A percentile compares a stretch with the other conserved stretches of the same genome.
Evolutionary conservation across 1,284 basidiomycete species (phyloP).

Genomic region (Entoloma clypeatum): DNA sequence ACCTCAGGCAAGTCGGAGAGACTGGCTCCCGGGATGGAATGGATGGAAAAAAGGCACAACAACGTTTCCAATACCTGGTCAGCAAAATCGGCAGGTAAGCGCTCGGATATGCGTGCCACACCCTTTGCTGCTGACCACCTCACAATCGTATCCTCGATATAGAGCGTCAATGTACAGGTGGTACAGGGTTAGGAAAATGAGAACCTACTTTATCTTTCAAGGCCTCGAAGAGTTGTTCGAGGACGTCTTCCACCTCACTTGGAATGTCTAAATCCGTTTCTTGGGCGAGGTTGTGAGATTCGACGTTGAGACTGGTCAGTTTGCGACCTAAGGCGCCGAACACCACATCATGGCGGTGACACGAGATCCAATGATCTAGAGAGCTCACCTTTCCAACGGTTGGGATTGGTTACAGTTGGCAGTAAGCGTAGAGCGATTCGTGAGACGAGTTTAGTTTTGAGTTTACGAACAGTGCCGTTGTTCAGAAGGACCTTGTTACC

Average conservation of each 20-base stretch:
- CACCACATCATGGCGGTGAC: slow-evolving; percentile 4
- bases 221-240: slow-evolving; percentile 73
- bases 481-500: slow-evolving; percentile 36
- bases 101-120: slow-evolving; percentile 79
- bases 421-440: slow-evolving; percentile 61
- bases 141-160: slow-evolving; percentile 82
- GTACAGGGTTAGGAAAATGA: slow-evolving; percentile 4
- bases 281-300: slow-evolving; percentile 10
- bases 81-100: slow-evolving; percentile 73
- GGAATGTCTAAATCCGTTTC: slow-evolving; percentile 70
- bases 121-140: slow-evolving; percentile 96
- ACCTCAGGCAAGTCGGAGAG: slow-evolving; percentile 71
- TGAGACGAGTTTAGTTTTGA: slow-evolving; percentile 60
- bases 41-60: slow-evolving; percentile 65
- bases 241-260: slow-evolving; percentile 71
- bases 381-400: slow-evolving; percentile 39
- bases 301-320: slow-evolving; percentile 21
- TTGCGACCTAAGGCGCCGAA: slow-evolving; percentile 21
- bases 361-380: too few species aligned
- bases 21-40: slow-evolving; percentile 55
- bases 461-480: slow-evolving; percentile 68
- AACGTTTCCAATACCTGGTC: slow-evolving; percentile 82
- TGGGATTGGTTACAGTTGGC: slow-evolving; percentile 40
- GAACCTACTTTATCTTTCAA: slow-evolving; percentile 77
- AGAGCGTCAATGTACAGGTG: slow-evolving; percentile 1